These are phyloP conservation scores for Pichia rugopelliculosa DNA, from an alignment of 805 yeast species.

Conservation along the genomic window DNA sequence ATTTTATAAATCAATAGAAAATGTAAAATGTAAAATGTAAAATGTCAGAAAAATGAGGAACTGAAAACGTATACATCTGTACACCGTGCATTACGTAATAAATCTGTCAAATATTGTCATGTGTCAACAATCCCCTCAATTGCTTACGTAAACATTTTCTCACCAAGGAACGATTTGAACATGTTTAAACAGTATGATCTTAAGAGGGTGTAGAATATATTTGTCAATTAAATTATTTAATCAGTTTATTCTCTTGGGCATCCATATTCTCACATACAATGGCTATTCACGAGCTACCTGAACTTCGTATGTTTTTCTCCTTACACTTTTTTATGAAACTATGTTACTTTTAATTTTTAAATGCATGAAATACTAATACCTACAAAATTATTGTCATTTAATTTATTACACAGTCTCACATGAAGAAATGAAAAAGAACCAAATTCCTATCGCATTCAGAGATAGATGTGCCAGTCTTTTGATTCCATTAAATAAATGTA, in stretches of 20 bases:
- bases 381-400: not conserved
- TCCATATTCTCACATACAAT: conserved; percentile 12
- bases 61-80: no score
- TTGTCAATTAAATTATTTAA: no score
- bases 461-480: conserved; percentile 72
- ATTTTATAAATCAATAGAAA: no score
- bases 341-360: not conserved
- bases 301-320: conserved; percentile 30
- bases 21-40: no score
- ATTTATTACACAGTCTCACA: conserved; percentile 50
- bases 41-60: no score
- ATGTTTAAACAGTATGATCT: no score
- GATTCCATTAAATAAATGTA: conserved; percentile 56
- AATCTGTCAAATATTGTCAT: not conserved
- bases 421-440: conserved; percentile 74
- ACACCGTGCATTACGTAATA: not conserved
- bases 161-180: not conserved
- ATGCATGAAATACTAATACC: not conserved
- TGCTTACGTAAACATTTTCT: not conserved
- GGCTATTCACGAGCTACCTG: conserved; percentile 34
- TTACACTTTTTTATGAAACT: not conserved
- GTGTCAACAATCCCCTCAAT: not conserved
- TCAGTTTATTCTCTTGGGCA: not conserved
- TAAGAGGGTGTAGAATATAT: no score
- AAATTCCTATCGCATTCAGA: conserved; percentile 72